Conservation (phyloP, 2,329 filamentous ascomycete species). For the Ophiognomonia clavigignenti-juglandacearum region DNA sequence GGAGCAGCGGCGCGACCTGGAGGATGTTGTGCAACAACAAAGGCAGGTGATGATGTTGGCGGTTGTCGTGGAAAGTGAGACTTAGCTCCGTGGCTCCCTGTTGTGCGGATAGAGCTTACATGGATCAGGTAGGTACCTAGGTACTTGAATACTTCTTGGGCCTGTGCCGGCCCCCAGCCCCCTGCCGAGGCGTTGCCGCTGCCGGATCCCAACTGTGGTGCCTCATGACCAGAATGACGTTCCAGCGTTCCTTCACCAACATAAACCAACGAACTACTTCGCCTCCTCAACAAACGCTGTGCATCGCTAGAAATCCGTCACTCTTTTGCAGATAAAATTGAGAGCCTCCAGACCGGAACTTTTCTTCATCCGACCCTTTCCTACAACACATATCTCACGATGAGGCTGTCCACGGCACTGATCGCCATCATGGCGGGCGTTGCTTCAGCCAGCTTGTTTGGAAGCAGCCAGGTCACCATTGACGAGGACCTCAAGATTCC, state of each 20-base stretch:
- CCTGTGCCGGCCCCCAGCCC: neutral
- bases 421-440: constrained; percentile 41
- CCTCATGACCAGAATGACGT: neutral
- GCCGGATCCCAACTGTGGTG: too few relatives aligned
- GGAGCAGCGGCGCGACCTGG: neutral
- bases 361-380: too few relatives aligned
- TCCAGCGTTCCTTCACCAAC: too few relatives aligned
- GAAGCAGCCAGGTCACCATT: constrained; percentile 40
- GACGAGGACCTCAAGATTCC: constrained; percentile 61
- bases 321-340: neutral
- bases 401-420: constrained; percentile 38
- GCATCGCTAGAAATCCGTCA: too few relatives aligned
- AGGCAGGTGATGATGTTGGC: neutral
- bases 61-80: neutral
- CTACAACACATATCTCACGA: constrained; percentile 20
- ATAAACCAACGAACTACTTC: too few relatives aligned
- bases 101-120: neutral
- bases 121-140: neutral
- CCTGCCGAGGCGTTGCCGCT: too few relatives aligned
- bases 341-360: too few relatives aligned
- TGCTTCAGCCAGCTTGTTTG: constrained; percentile 42
- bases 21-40: neutral
- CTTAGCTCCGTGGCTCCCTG: too few relatives aligned
- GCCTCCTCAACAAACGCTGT: neutral
- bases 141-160: neutral